Conservation (phyloP, 1,139 yeast species). For the Yamadazyma diddensiae region DNA sequence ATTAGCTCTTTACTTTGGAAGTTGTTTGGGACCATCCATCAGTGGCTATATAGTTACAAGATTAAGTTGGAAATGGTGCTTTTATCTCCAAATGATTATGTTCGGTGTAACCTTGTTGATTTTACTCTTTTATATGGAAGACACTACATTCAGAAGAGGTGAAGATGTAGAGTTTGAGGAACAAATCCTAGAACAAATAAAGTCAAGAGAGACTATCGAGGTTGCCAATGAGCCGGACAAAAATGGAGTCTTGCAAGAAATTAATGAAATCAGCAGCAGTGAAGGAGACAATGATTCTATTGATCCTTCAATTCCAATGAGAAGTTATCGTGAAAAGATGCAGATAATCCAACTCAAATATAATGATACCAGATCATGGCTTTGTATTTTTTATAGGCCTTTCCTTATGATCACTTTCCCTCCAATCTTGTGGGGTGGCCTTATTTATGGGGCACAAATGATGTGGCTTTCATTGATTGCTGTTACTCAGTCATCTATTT, state of each 20-base stretch:
- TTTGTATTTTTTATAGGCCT: conserved; percentile 38
- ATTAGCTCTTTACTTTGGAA: conserved; percentile 44
- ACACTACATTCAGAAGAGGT: conserved; percentile 33
- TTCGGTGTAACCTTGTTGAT: conserved; percentile 42
- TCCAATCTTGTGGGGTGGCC: conserved; percentile 58
- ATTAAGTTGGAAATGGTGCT: conserved; percentile 47
- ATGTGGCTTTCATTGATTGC: conserved; percentile 49
- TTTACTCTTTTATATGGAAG: conserved; percentile 44
- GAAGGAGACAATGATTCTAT: conserved; percentile 12
- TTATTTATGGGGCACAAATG: conserved; percentile 62
- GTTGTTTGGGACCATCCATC: conserved; percentile 44
- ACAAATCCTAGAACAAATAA: conserved; percentile 23
- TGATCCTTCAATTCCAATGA: conserved; percentile 21
- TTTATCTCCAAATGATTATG: conserved; percentile 44
- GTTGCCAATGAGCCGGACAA: conserved; percentile 4
- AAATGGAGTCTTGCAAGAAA: conserved; percentile 4
- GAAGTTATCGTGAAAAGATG: conserved; percentile 36
- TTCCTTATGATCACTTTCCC: conserved; percentile 50
- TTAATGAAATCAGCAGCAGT: conserved; percentile 6
- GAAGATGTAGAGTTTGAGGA: conserved; percentile 19
- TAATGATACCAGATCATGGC: conserved; percentile 40
- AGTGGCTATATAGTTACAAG: conserved; percentile 40
- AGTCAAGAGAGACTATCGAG: conserved; percentile 18
- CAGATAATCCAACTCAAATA: conserved; percentile 34
- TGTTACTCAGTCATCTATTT: conserved; percentile 44